Percentiles rank a stretch among this genome's conserved stretches.
phyloP scores from a whole-genome alignment of 2,329 filamentous ascomycete genomes.

The Fusarium buxicola region DNA sequence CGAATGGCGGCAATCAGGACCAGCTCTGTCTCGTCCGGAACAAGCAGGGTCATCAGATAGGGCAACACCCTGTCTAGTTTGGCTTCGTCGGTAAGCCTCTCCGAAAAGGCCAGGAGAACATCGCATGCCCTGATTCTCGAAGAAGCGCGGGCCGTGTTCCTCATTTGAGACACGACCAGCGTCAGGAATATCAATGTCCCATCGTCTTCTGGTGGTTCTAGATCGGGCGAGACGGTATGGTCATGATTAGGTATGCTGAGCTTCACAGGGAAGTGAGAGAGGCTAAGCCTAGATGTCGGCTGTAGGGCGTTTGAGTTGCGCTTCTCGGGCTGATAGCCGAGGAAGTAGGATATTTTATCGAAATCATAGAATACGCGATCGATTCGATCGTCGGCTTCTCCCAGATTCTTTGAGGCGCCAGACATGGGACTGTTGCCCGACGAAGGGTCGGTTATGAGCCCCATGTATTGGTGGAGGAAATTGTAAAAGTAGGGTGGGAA shows the following conservation, averaged over 20 bases:
- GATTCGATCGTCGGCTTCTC: constrained; percentile 92
- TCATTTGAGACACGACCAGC: constrained; percentile 86
- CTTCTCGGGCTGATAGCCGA: constrained; percentile 76
- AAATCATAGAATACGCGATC: constrained; percentile 94
- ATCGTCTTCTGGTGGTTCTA: constrained; percentile 78
- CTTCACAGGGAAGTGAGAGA: constrained; percentile 80
- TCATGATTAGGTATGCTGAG: constrained; percentile 89
- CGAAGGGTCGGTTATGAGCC: constrained; percentile 89
- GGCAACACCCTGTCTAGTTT: constrained; percentile 94
- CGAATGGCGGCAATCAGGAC: constrained; percentile 88
- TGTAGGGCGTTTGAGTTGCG: constrained; percentile 45
- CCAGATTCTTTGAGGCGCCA: constrained; percentile 75
- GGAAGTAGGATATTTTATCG: constrained; percentile 96
- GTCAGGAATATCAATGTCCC: constrained; percentile 93
- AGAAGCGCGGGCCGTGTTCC: constrained; percentile 89
- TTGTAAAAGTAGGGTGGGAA: constrained; percentile 98
- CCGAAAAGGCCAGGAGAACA: constrained; percentile 89
- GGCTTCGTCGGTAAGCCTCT: constrained; percentile 92
- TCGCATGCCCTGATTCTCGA: constrained; percentile 91
- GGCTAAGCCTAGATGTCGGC: constrained; percentile 58
- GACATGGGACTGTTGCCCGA: constrained; percentile 80
- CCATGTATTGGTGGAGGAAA: constrained; percentile 98
- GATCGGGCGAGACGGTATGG: constrained; percentile 71
- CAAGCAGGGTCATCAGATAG: constrained; percentile 83
- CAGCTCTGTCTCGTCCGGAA: constrained; percentile 81